Evolutionary conservation across 2,329 filamentous ascomycete genomes (phyloP), one percentile per base, ranked within the genome.

Genomic region (Neopestalotiopsis sp.): DNA sequence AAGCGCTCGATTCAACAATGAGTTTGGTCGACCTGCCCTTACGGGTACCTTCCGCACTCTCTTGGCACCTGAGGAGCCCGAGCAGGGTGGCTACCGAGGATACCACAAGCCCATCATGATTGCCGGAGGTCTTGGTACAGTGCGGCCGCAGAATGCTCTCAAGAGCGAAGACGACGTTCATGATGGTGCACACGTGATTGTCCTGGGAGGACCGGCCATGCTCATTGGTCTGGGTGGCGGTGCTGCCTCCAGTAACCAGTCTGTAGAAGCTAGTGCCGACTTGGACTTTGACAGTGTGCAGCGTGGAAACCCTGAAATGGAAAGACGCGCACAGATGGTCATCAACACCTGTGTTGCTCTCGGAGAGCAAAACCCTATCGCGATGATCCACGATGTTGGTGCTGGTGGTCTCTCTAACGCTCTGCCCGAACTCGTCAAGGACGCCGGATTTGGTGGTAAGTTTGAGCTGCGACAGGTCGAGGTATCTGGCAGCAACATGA

Each of bases 251-350:
- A 97, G 93, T 83, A 93, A 94, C 70, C 90, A 94, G 49, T 96
- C 94, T 20, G 93, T 92, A 62, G 94, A 98, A 83, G 92, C 92
- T 40, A 96, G 93, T 61, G 94, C 95, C 0, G 95, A 98, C 73
- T 86, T 99, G 2, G 96, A 99, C 79, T 99, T 98, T 81, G 94
- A 95, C 75, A 98, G 94, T 83, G 96, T 99, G 40, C 96, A 99
- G 83, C 88, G 96, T 82, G 96, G 95, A 61, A 99, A 99, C 77
- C 95, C 96, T 1, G 96, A 99, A 82, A 95, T 98, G 81, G 94
- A 99, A 81, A 88, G 96, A 71, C 89, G 96, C 74, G 96, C 95
- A 1, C 96, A 99, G 82, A 97, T 98, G 89, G 96, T 99, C 72
- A 99, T 99, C 81, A 96, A 98, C 81, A 91, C 94, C 4, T 99